These are phyloP conservation scores for Wakefieldia striispora DNA, from an alignment of 768 basidiomycete genomes.

Conservation along the genomic window DNA sequence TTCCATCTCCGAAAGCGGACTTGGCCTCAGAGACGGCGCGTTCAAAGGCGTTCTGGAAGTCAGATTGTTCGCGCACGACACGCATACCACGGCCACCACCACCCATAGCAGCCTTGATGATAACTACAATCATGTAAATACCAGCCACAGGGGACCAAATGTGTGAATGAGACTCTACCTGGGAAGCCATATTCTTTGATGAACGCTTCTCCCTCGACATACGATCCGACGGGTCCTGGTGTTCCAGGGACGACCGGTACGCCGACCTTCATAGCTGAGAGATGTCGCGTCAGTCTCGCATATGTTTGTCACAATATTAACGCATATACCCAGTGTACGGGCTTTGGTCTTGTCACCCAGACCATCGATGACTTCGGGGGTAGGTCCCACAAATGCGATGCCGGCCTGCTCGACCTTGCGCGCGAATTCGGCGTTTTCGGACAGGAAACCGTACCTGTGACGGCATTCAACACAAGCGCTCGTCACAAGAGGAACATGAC, in stretches of 20 bases:
- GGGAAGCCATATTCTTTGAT: constrained; percentile 97
- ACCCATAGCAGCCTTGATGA: constrained; percentile 99
- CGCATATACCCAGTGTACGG: constrained; percentile 67
- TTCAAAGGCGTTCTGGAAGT: constrained; percentile 86
- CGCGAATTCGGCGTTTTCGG: constrained; percentile 97
- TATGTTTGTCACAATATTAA: neutral
- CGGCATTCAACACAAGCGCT: constrained; percentile 3
- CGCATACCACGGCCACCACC: constrained; percentile 99
- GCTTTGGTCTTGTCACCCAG: constrained; percentile 99
- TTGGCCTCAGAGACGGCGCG: constrained; percentile 95
- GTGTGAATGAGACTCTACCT: constrained; percentile 40
- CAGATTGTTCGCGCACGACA: constrained; percentile 90
- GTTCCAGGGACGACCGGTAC: constrained; percentile 99
- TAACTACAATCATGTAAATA: constrained; percentile 51
- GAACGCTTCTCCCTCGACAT: constrained; percentile 80
- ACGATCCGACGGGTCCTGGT: constrained; percentile 84
- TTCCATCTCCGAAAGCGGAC: constrained; percentile 96
- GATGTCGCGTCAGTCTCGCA: constrained; percentile 2
- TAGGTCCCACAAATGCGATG: constrained; percentile 93
- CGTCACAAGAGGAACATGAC: neutral
- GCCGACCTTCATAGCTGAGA: constrained; percentile 77
- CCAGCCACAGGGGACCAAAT: constrained; percentile 1
- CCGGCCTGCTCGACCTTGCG: constrained; percentile 97
- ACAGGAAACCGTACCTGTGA: constrained; percentile 90
- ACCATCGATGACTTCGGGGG: constrained; percentile 94